Evolutionary conservation across 1,284 basidiomycete species (phyloP).

Genomic region (Inonotus hispidus): DNA sequence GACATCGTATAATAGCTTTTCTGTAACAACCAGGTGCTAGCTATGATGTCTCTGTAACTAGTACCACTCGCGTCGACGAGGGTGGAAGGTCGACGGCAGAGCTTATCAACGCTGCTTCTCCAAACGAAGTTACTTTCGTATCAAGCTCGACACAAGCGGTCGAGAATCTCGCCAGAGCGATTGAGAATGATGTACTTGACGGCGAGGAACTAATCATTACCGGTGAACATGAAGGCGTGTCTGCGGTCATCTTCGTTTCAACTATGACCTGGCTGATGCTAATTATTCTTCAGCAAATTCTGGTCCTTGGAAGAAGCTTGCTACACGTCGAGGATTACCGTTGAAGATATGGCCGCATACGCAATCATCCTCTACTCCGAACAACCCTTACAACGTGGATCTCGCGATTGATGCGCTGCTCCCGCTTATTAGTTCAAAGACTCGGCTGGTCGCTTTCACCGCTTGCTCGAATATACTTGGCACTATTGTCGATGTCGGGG

Average conservation of each 20-base stretch:
- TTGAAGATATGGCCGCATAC: constrained; percentile 58
- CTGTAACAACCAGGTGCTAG: constrained; percentile 34
- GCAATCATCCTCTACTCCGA: constrained; percentile 34
- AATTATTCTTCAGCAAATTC: constrained; percentile 48
- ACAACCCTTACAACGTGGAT: constrained; percentile 62
- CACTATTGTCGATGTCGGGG: constrained; percentile 55
- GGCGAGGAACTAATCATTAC: constrained; percentile 73
- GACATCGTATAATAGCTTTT: neutral
- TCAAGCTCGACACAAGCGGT: constrained; percentile 62
- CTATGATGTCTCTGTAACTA: constrained; percentile 52
- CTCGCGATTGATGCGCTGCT: constrained; percentile 55
- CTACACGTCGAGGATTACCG: constrained; percentile 46
- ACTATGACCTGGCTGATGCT: neutral
- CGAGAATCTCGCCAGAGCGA: constrained; percentile 57
- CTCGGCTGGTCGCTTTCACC: constrained; percentile 68
- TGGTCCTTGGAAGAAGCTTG: constrained; percentile 76
- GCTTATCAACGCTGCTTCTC: constrained; percentile 56
- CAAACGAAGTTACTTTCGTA: constrained; percentile 62
- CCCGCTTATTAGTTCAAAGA: constrained; percentile 56
- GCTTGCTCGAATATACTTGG: constrained; percentile 77
- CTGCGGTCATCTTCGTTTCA: neutral
- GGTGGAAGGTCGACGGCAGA: constrained; percentile 49
- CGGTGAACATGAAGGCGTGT: constrained; percentile 70
- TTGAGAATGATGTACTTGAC: constrained; percentile 45
- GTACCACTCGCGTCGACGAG: constrained; percentile 47